Conservation (phyloP, 805 yeast genomes). For the Ogataea saltuana region DNA sequence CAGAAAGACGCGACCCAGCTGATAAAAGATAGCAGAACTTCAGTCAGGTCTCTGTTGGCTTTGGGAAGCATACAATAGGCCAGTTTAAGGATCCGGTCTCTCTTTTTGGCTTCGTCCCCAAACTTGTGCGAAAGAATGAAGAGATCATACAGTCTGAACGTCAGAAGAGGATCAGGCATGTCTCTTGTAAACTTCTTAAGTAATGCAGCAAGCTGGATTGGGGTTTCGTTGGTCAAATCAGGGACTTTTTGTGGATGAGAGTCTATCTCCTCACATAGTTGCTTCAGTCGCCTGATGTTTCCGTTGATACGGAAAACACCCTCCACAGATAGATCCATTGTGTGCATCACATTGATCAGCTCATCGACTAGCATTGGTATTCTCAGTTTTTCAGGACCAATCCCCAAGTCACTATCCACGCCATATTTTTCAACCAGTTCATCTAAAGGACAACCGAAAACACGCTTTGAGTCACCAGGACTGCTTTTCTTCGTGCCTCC, state of each 20-base stretch:
- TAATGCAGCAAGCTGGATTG: constrained; percentile 90
- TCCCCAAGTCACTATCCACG: constrained; percentile 79
- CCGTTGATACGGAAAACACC: constrained; percentile 97
- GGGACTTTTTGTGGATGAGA: constrained; percentile 70
- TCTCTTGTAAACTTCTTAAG: constrained; percentile 90
- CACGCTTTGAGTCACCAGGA: constrained; percentile 36
- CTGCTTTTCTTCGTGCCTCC: constrained; percentile 9
- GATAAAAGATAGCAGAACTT: constrained; percentile 80
- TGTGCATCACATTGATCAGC: constrained; percentile 75
- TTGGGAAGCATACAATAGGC: constrained; percentile 79
- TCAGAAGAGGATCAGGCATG: constrained; percentile 86
- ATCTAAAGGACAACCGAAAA: constrained; percentile 79
- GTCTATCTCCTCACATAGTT: constrained; percentile 73
- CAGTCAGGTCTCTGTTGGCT: constrained; percentile 79
- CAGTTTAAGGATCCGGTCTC: constrained; percentile 58
- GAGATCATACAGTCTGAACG: constrained; percentile 69
- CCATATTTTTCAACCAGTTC: constrained; percentile 69
- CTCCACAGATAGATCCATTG: constrained; percentile 92
- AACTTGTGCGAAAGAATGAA: constrained; percentile 73
- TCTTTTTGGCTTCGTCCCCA: constrained; percentile 41
- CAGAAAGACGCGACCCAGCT: constrained; percentile 97
- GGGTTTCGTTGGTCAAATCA: constrained; percentile 67
- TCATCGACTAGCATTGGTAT: constrained; percentile 91
- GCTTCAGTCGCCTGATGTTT: constrained; percentile 78
- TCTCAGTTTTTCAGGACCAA: constrained; percentile 74